Evolutionary conservation across 2,329 filamentous ascomycete genomes (phyloP).

Genomic region (Microsporum audouinii): DNA sequence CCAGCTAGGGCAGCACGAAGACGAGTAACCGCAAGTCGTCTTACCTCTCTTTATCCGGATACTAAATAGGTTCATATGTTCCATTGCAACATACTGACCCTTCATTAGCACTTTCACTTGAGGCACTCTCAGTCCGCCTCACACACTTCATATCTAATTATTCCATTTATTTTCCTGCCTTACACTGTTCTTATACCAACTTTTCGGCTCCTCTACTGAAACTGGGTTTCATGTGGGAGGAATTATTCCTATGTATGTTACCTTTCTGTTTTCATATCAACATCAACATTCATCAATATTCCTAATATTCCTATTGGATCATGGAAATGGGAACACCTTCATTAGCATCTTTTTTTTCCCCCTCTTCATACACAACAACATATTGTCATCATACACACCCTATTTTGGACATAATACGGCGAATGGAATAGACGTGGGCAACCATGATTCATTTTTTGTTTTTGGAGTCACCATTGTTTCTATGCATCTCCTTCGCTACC

Average conservation of each 20-base stretch:
- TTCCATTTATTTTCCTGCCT: not conserved
- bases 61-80: too few species aligned
- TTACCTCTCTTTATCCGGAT: not conserved
- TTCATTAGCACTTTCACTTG: not conserved
- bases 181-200: not conserved
- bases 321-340: not conserved
- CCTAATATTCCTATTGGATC: not conserved
- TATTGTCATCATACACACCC: not conserved
- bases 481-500: not conserved
- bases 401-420: not conserved
- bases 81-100: too few species aligned
- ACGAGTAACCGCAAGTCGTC: conserved; percentile 17
- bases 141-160: not conserved
- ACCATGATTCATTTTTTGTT: not conserved
- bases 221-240: not conserved
- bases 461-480: not conserved
- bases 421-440: not conserved
- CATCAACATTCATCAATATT: not conserved
- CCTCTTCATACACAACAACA: conserved; percentile 1
- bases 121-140: not conserved
- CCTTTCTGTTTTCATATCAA: conserved; percentile 12
- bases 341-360: conserved; percentile 8
- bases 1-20: conserved; percentile 38
- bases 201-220: not conserved
- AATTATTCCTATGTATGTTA: conserved; percentile 4